These are phyloP conservation scores for Coemansia asiatica DNA, from an alignment of 192 early-diverging fungal species.

Conservation along the genomic window DNA sequence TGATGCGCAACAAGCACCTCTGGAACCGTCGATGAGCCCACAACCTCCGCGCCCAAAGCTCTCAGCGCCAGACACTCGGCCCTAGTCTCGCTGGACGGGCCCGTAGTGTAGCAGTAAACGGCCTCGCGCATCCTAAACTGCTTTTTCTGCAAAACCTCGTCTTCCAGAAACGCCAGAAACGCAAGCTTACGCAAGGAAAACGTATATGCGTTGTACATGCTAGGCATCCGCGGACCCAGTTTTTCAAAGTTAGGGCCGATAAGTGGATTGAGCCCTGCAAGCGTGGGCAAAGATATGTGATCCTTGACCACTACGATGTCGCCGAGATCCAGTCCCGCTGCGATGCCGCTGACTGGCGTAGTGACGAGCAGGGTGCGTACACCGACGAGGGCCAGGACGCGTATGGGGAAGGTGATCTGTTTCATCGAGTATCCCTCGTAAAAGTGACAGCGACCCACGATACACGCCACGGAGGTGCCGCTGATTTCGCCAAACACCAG, in stretches of 20 bases:
- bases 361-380: constrained; percentile 76
- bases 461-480: constrained; percentile 70
- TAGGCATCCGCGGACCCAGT: constrained; percentile 86
- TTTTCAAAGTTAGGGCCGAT: constrained; percentile 78
- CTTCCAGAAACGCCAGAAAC: constrained; percentile 46
- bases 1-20: constrained; percentile 88
- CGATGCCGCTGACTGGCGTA: constrained; percentile 83
- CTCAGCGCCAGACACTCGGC: constrained; percentile 78
- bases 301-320: constrained; percentile 81
- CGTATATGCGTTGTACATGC: constrained; percentile 83
- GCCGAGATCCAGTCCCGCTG: constrained; percentile 73
- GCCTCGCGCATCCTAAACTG: constrained; percentile 70
- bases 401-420: constrained; percentile 80
- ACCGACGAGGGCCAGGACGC: constrained; percentile 82
- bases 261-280: constrained; percentile 76
- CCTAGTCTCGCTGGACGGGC: constrained; percentile 88
- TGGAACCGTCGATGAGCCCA: constrained; percentile 88
- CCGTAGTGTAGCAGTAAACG: constrained; percentile 78
- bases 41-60: constrained; percentile 71
- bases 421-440: constrained; percentile 86
- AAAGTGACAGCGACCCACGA: constrained; percentile 88
- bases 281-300: constrained; percentile 74
- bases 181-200: constrained; percentile 72
- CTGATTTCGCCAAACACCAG: constrained; percentile 83
- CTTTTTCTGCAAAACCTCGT: constrained; percentile 30